Evolutionary conservation across 2,329 filamentous ascomycete genomes (phyloP).

Genomic region (Colletotrichum sp.): DNA sequence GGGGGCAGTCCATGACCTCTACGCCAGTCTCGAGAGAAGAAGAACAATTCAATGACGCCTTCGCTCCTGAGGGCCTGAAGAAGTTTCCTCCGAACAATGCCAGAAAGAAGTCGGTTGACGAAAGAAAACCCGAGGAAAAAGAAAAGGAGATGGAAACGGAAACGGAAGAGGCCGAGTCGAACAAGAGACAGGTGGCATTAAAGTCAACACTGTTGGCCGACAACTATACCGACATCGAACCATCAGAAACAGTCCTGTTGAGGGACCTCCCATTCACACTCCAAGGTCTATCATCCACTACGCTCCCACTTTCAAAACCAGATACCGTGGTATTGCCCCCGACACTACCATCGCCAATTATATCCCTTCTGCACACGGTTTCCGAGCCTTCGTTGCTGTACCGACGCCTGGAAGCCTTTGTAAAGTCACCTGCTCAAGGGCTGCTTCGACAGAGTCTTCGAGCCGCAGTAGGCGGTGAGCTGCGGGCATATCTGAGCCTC

Average conservation of each 20-base stretch:
- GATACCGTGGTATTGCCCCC: conserved; percentile 77
- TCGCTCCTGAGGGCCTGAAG: conserved; percentile 57
- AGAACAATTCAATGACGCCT: conserved; percentile 56
- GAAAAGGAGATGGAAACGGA: conserved; percentile 33
- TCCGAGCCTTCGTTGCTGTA: conserved; percentile 96
- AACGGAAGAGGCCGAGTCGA: conserved; percentile 27
- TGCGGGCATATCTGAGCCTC: conserved; percentile 87
- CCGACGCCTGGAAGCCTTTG: conserved; percentile 78
- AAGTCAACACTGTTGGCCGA: conserved; percentile 63
- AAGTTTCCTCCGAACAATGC: conserved; percentile 46
- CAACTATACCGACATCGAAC: conserved; percentile 61
- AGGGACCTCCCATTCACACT: conserved; percentile 90
- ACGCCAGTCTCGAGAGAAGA: conserved; percentile 47
- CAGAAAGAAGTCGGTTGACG: conserved; percentile 34
- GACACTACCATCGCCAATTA: conserved; percentile 80
- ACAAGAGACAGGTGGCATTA: conserved; percentile 55
- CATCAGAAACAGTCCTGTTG: conserved; percentile 69
- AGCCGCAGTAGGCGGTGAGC: conserved; percentile 82
- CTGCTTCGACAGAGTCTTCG: conserved; percentile 91
- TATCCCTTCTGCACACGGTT: conserved; percentile 86
- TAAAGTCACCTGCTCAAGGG: conserved; percentile 80
- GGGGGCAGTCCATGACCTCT: conserved; percentile 40
- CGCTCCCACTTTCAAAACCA: conserved; percentile 75
- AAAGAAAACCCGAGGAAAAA: conserved; percentile 32
- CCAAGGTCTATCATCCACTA: conserved; percentile 88